Percentiles rank a stretch among this genome's conserved stretches.
These are phyloP conservation scores for Aspergillus eucalypticola DNA, from an alignment of 2,329 filamentous ascomycete genomes.

Conservation along the genomic window DNA sequence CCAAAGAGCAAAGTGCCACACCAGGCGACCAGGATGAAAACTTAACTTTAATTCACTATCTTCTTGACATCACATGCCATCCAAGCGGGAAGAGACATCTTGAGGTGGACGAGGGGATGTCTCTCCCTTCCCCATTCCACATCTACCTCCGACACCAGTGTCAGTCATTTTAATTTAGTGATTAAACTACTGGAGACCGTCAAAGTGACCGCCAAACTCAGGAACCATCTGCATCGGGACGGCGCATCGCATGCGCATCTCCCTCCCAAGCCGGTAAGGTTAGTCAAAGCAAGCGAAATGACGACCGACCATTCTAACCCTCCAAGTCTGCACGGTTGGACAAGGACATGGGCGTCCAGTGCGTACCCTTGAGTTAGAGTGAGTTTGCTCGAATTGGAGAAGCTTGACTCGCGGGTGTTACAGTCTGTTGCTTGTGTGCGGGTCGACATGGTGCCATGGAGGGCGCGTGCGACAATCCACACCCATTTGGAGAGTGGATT, in stretches of 20 bases:
- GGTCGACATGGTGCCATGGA: conserved; percentile 6
- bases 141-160: neutral
- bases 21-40: neutral
- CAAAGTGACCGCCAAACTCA: neutral
- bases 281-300: conserved; percentile 5
- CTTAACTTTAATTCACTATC: neutral
- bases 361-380: neutral
- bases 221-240: neutral
- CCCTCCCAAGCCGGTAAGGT: neutral
- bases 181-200: conserved; percentile 8
- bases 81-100: neutral
- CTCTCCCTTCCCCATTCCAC: neutral
- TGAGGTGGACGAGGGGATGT: neutral
- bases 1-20: neutral
- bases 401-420: neutral
- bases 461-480: neutral
- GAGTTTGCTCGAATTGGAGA: neutral
- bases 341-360: neutral
- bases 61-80: neutral
- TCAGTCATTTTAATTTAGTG: conserved; percentile 1
- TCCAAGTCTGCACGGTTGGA: conserved; percentile 1
- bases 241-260: neutral
- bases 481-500: neutral
- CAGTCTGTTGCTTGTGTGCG: neutral
- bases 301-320: neutral